These are phyloP conservation scores for Populus hybrid DNA, from an alignment of 441 rosid species.

Conservation along the genomic window DNA sequence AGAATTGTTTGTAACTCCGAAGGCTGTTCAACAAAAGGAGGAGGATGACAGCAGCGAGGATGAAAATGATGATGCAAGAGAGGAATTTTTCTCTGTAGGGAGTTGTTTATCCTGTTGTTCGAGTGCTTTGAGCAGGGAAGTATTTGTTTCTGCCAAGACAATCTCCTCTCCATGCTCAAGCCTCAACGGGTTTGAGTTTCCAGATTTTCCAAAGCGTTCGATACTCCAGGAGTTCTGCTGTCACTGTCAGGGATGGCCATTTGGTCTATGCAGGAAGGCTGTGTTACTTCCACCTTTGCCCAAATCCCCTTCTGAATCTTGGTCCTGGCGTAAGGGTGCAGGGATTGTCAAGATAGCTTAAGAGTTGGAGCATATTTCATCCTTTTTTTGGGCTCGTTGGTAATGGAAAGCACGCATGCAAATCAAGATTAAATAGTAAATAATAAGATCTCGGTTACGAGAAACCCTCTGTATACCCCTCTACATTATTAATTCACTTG, in stretches of 20 bases:
- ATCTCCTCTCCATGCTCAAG: conserved; percentile 63
- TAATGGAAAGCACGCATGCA: conserved; percentile 9
- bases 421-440: background rate
- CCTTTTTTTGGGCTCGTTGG: background rate
- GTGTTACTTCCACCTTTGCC: conserved; percentile 82
- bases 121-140: conserved; percentile 54
- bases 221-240: conserved; percentile 67
- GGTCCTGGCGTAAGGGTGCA: conserved; percentile 71
- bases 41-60: background rate
- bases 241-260: conserved; percentile 90
- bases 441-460: background rate
- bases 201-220: conserved; percentile 38
- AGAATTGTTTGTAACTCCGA: conserved; percentile 30
- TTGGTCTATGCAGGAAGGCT: conserved; percentile 76
- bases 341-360: conserved; percentile 34
- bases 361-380: conserved; percentile 15
- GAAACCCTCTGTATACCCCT: background rate
- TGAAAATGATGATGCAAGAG: conserved; percentile 23
- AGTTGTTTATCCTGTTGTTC: conserved; percentile 73
- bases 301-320: conserved; percentile 84
- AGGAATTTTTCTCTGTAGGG: conserved; percentile 56
- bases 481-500: background rate
- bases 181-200: conserved; percentile 39
- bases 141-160: conserved; percentile 48
- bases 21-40: conserved; percentile 13